Conservation (phyloP, 352 stramenopile genomes). For the Phytophthora fragariae region DNA sequence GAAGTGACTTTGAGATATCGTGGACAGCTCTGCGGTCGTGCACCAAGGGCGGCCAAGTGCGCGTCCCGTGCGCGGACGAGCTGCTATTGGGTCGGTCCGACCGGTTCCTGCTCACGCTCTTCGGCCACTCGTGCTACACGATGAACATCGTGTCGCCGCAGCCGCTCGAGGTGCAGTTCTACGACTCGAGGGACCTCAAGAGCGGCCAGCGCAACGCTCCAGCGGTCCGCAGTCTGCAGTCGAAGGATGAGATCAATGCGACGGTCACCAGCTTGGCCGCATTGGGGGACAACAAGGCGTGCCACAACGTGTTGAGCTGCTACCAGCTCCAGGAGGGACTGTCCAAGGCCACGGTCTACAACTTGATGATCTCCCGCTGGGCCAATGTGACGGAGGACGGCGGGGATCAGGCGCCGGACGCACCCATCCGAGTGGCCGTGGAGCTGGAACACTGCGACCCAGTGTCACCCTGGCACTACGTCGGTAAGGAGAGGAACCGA, state of each 20-base stretch:
- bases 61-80: slow-evolving; percentile 60
- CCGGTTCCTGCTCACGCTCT: slow-evolving; percentile 64
- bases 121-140: slow-evolving; percentile 62
- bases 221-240: slow-evolving; percentile 19
- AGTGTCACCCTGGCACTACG: slow-evolving; percentile 45
- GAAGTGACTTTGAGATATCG: background rate
- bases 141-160: slow-evolving; percentile 46
- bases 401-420: slow-evolving; percentile 6
- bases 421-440: slow-evolving; percentile 29
- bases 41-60: slow-evolving; percentile 51
- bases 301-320: slow-evolving; percentile 42
- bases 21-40: slow-evolving; percentile 42
- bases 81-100: slow-evolving; percentile 50
- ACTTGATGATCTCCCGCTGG: slow-evolving; percentile 51
- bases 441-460: slow-evolving; percentile 53
- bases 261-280: slow-evolving; percentile 8
- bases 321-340: slow-evolving; percentile 44
- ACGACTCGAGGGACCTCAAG: slow-evolving; percentile 46
- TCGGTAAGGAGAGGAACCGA: slow-evolving; percentile 33
- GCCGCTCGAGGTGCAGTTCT: slow-evolving; percentile 65
- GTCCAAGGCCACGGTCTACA: slow-evolving; percentile 49
- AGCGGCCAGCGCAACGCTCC: slow-evolving; percentile 13
- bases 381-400: background rate
- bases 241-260: slow-evolving; percentile 8
- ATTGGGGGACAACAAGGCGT: slow-evolving; percentile 33